These are phyloP conservation scores for Claviceps capensis DNA, from an alignment of 2,329 filamentous ascomycete species.

Conservation along the genomic window DNA sequence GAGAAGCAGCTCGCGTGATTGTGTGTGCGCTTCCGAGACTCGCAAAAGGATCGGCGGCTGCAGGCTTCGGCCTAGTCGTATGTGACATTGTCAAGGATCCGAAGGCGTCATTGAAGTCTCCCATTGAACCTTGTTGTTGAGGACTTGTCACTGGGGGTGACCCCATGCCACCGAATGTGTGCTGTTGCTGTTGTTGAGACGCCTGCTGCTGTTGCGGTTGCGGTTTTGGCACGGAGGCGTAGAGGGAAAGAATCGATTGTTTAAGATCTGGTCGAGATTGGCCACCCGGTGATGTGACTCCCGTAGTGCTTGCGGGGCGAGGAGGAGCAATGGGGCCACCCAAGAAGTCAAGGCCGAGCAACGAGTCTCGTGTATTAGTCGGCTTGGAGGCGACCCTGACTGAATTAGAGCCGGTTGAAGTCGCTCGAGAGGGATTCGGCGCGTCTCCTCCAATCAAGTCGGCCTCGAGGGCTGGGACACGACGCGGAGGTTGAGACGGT, in stretches of 20 bases:
- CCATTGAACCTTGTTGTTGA: constrained; percentile 33
- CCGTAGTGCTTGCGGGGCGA: constrained; percentile 69
- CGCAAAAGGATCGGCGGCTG: constrained; percentile 43
- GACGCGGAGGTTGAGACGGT: constrained; percentile 23
- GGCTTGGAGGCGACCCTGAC: constrained; percentile 46
- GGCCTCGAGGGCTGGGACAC: constrained; percentile 35
- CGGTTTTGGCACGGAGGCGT: constrained; percentile 72
- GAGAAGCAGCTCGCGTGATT: constrained; percentile 19
- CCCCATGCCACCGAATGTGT: constrained; percentile 51
- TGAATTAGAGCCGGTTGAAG: constrained; percentile 54
- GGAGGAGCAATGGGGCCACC: constrained; percentile 60
- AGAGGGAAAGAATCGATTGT: constrained; percentile 91
- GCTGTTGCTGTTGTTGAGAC: constrained; percentile 22
- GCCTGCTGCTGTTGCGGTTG: constrained; percentile 42
- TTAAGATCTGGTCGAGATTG: constrained; percentile 87
- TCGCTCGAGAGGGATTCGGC: constrained; percentile 54
- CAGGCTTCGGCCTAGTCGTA: constrained; percentile 28
- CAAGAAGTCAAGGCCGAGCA: constrained; percentile 87
- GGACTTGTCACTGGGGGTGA: constrained; percentile 39
- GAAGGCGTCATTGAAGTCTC: constrained; percentile 68
- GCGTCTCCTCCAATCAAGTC: constrained; percentile 78
- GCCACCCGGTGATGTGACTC: constrained; percentile 42
- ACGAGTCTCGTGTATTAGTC: constrained; percentile 70
- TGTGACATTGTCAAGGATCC: constrained; percentile 31
- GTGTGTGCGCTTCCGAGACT: constrained; percentile 32